A percentile compares a stretch with the other conserved stretches of the same genome.
Conservation (phyloP, 2,329 filamentous ascomycete species). For the Chalara sp. region DNA sequence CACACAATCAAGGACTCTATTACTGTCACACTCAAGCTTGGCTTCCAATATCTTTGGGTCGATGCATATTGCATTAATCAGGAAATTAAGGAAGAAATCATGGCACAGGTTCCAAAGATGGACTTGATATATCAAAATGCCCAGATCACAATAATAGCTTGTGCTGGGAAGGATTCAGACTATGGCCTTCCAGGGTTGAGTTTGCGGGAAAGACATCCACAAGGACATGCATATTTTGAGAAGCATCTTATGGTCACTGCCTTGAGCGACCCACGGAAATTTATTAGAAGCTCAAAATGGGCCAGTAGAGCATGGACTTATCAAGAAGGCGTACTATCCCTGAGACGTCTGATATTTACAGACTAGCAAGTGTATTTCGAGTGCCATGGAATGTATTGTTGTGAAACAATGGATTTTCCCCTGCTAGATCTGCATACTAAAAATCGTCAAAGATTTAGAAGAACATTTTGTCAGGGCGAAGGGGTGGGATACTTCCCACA, state of each 20-base stretch:
- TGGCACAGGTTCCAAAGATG: slow-evolving; percentile 6
- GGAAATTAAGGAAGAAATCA: not conserved
- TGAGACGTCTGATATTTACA: slow-evolving; percentile 27
- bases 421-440: slow-evolving; percentile 4
- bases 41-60: slow-evolving; percentile 22
- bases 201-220: slow-evolving; percentile 1
- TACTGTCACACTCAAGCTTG: not conserved
- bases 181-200: slow-evolving; percentile 9
- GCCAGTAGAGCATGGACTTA: slow-evolving; percentile 28
- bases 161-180: slow-evolving; percentile 6
- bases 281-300: slow-evolving; percentile 12
- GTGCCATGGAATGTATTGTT: slow-evolving; percentile 17
- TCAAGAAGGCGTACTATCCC: slow-evolving; percentile 27
- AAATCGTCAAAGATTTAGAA: slow-evolving; percentile 7
- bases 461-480: slow-evolving; percentile 3
- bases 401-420: slow-evolving; percentile 6
- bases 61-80: slow-evolving; percentile 24
- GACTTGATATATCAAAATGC: slow-evolving; percentile 7
- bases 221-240: slow-evolving; percentile 4
- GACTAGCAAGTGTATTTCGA: slow-evolving; percentile 24
- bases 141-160: slow-evolving; percentile 5
- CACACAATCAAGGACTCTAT: not conserved
- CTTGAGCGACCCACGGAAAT: not conserved
- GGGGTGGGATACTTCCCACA: slow-evolving; percentile 4
- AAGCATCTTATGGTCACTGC: slow-evolving; percentile 8